Evolutionary conservation across 2,329 filamentous ascomycete genomes (phyloP), one percentile per base, ranked within the genome.

Genomic region (Passalora sequoiae): DNA sequence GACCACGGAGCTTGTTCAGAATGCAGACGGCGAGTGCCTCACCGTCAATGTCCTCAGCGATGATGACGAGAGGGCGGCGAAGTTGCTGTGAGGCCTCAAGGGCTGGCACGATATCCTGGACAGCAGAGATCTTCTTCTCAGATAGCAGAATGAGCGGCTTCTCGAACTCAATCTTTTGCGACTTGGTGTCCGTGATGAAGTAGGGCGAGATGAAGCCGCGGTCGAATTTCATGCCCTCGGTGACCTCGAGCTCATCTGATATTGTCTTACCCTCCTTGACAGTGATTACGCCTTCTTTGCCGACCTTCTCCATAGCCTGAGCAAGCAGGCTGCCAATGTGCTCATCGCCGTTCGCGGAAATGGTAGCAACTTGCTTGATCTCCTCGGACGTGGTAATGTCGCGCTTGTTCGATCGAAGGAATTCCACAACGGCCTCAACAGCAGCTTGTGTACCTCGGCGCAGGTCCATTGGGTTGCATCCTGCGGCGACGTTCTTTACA

Each of bases 261-360:
- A 94, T 84, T 49, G 92, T 97, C 85, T 97, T 98, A 68, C 92
- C 92, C 79, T 98, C 92, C 84, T 98, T 98, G 66, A 97, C 91
- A 46, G 92, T 98, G 70, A 98, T 98, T 65, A 98, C 92, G 77
- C 92, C 92, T 77, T 98, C 92, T 81, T 98, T 98, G 72, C 92
- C 92, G 54, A 98, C 92, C 80, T 94, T 95, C 80, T 98, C 92
- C 92, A 98, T 98, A 60, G 92, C 92, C 66, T 83, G 96, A 66
- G 92, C 89, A 69, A 98, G 92, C 66, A 98, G 81, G 73, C 88
- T 83, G 61, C 92, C 92, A 63, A 98, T 87, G 73, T 96, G 89
- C 47, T 81, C 81, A 67, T 98, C 92, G 59, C 92, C 92, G 73
- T 98, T 98, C 69, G 92, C 92, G 60, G 84, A 91, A 74, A 98